phyloP scores from a whole-genome alignment of 1,284 basidiomycete species.

The Apiotrichum montevideense region DNA sequence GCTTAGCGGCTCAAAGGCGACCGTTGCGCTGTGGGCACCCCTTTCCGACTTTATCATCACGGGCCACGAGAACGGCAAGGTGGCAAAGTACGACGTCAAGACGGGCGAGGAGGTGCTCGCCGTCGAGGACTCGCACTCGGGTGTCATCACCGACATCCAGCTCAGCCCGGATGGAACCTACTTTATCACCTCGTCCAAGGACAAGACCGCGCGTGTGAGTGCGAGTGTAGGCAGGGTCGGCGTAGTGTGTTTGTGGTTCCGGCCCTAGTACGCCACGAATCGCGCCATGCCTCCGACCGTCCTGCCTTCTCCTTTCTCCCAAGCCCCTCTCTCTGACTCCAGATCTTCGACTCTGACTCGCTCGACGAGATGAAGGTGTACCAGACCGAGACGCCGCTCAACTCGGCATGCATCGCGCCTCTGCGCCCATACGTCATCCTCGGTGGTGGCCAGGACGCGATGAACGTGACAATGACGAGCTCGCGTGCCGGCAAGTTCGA shows the following conservation, averaged over 20 bases:
- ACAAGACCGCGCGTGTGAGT: constrained; percentile 85
- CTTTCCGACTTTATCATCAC: constrained; percentile 77
- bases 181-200: constrained; percentile 93
- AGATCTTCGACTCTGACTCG: constrained; percentile 87
- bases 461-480: constrained; percentile 94
- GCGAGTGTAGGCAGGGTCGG: too few species aligned
- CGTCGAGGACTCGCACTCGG: constrained; percentile 63
- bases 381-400: constrained; percentile 88
- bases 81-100: constrained; percentile 81
- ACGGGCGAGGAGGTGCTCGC: constrained; percentile 74
- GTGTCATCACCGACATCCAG: constrained; percentile 85
- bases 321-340: neutral
- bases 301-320: too few species aligned
- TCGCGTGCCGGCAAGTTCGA: constrained; percentile 94
- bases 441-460: constrained; percentile 96
- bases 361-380: constrained; percentile 89
- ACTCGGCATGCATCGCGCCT: constrained; percentile 84
- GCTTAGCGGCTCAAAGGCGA: constrained; percentile 89
- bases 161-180: constrained; percentile 84
- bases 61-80: constrained; percentile 92
- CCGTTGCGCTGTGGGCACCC: constrained; percentile 85
- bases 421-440: constrained; percentile 82
- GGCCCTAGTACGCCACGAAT: too few species aligned
- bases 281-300: too few species aligned
- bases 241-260: too few species aligned